phyloP scores from a whole-genome alignment of 108 stramenopile genomes.

The Cyclotella cryptica region DNA sequence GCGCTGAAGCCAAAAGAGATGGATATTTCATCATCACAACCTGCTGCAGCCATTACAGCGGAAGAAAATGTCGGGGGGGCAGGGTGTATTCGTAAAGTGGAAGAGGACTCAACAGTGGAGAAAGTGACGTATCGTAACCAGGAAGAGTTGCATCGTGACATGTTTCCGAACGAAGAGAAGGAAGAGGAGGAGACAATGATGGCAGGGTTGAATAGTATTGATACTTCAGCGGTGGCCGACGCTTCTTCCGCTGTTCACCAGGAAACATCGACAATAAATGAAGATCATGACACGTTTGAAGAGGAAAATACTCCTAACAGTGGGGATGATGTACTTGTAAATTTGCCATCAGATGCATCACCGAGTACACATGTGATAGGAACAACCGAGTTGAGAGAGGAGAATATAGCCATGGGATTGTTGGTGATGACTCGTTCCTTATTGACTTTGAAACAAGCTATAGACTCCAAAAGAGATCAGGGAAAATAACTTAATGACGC shows the following conservation, averaged over 20 bases:
- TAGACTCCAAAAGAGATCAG: neutral
- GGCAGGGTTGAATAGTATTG: too few species aligned
- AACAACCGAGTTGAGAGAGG: neutral
- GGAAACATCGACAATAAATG: neutral
- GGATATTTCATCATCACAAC: neutral
- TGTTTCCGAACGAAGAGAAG: neutral
- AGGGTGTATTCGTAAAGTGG: constrained; percentile 10
- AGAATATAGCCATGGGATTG: constrained; percentile 15
- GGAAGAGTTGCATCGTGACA: neutral
- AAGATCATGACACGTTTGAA: neutral
- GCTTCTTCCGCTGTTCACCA: neutral
- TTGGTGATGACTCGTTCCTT: constrained; percentile 15
- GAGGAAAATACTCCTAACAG: neutral
- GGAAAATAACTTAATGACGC: too few species aligned
- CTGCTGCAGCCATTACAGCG: neutral
- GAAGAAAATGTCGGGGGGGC: neutral
- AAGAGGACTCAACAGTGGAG: neutral
- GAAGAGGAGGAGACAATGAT: neutral
- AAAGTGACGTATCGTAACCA: constrained; percentile 10
- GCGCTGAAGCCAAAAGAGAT: neutral
- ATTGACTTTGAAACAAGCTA: constrained; percentile 3
- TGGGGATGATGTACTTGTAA: neutral
- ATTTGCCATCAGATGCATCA: neutral
- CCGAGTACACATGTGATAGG: too few species aligned
- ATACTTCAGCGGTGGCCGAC: neutral